phyloP scores from a whole-genome alignment of 352 stramenopile genomes.

The Phytophthora hybrid region DNA sequence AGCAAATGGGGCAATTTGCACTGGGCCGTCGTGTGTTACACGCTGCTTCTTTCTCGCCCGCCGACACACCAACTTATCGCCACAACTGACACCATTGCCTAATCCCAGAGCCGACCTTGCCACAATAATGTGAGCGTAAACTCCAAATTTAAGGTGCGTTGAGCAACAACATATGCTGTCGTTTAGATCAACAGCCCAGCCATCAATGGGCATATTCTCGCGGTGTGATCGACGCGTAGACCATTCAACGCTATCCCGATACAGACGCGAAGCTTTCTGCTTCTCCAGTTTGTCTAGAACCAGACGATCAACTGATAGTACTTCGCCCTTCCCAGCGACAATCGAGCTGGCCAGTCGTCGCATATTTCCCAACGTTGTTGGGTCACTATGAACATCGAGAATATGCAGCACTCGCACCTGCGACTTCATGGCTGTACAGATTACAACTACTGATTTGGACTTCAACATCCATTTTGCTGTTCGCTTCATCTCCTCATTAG shows the following conservation, averaged over 20 bases:
- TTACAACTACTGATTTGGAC: too few species aligned
- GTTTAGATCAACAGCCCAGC: conserved; percentile 2
- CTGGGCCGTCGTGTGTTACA: too few species aligned
- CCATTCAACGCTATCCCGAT: conserved; percentile 17
- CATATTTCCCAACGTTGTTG: not conserved
- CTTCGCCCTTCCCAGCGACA: not conserved
- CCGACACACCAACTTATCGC: conserved; percentile 13
- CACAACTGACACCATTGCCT: not conserved
- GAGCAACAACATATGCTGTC: conserved; percentile 5
- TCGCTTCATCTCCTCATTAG: too few species aligned
- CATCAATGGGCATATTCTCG: not conserved
- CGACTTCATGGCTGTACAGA: too few species aligned
- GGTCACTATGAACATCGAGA: conserved; percentile 15
- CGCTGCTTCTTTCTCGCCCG: conserved; percentile 7
- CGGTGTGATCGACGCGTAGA: conserved; percentile 6
- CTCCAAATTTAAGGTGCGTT: conserved; percentile 17
- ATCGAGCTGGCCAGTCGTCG: conserved; percentile 2
- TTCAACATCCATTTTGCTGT: too few species aligned
- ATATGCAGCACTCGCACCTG: conserved; percentile 19
- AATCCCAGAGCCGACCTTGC: conserved; percentile 10
- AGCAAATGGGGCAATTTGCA: too few species aligned
- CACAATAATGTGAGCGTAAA: conserved; percentile 8
- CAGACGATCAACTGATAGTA: not conserved
- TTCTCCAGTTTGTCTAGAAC: conserved; percentile 7
- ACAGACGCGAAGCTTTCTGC: conserved; percentile 6